These are phyloP conservation scores for Candida xiaguanensis DNA, from an alignment of 805 yeast genomes.

Conservation along the genomic window DNA sequence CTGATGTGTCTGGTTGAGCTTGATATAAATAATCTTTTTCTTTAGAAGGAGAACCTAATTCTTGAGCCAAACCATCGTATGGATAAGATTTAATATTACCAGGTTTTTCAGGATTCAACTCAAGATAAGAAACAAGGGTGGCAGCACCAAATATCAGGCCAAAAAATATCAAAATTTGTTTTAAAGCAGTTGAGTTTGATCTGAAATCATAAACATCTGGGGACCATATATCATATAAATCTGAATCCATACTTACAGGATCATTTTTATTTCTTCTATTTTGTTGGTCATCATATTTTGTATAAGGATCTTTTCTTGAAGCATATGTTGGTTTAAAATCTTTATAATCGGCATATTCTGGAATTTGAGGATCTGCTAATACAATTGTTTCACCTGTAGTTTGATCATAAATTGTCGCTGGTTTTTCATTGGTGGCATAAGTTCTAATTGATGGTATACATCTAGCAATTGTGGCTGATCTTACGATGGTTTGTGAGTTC, in stretches of 20 bases:
- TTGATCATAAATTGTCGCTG: conserved; percentile 34
- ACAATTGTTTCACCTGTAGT: conserved; percentile 35
- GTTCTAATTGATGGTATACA: conserved; percentile 2
- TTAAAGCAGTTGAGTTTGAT: conserved; percentile 57
- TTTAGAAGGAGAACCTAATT: conserved; percentile 59
- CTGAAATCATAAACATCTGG: conserved; percentile 69
- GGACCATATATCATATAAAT: conserved; percentile 78
- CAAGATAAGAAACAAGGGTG: conserved; percentile 39
- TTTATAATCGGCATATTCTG: conserved; percentile 57
- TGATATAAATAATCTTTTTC: conserved; percentile 43
- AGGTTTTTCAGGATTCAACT: conserved; percentile 58
- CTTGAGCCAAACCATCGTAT: conserved; percentile 68
- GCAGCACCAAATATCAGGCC: conserved; percentile 41
- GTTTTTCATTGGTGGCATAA: conserved; percentile 11
- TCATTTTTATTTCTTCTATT: conserved; percentile 75
- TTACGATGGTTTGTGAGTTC: neutral
- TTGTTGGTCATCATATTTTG: conserved; percentile 75
- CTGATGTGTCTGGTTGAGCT: conserved; percentile 37
- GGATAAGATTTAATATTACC: conserved; percentile 78
- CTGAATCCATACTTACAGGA: conserved; percentile 69
- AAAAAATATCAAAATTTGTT: conserved; percentile 51
- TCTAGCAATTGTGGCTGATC: neutral
- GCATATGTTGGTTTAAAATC: conserved; percentile 55
- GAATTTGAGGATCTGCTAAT: conserved; percentile 39
- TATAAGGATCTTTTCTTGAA: conserved; percentile 67